Evolutionary conservation across 23 red algal species (phyloP).

Genomic region (Gracilaria caudata): DNA sequence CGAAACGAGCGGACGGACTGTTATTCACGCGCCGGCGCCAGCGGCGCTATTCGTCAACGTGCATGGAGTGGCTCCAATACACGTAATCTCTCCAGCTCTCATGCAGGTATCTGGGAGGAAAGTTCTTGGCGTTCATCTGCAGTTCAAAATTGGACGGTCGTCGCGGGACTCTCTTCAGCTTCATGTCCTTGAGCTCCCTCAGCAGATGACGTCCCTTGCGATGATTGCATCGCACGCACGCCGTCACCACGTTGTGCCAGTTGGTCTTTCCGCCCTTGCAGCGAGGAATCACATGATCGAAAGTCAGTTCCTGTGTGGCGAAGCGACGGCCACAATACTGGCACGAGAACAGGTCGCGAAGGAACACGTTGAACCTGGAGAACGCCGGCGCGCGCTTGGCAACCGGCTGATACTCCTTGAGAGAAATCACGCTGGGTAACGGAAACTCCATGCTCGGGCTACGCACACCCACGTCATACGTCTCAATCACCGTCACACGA

Average conservation of each 20-base stretch:
- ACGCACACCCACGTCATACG: constrained; percentile 80
- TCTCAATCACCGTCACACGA: constrained; percentile 83
- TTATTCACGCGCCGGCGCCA: no score
- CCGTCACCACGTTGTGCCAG: constrained; percentile 94
- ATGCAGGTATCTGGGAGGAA: constrained; percentile 86
- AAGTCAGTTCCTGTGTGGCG: constrained; percentile 74
- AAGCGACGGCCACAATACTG: constrained; percentile 90
- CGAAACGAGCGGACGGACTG: no score
- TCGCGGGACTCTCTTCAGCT: constrained; percentile 42
- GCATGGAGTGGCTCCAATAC: constrained; percentile 80
- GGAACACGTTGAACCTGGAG: constrained; percentile 92
- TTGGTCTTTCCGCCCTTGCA: constrained; percentile 82
- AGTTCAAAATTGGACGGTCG: constrained; percentile 75
- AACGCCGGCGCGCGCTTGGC: constrained; percentile 71
- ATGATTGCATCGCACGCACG: constrained; percentile 87
- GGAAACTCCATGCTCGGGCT: constrained; percentile 68
- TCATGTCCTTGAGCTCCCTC: constrained; percentile 71
- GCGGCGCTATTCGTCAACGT: constrained; percentile 41
- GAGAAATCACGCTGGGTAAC: constrained; percentile 84
- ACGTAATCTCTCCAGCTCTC: constrained; percentile 92
- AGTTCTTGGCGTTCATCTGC: constrained; percentile 70
- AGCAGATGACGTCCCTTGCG: constrained; percentile 84
- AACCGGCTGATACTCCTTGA: constrained; percentile 80
- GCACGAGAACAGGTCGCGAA: constrained; percentile 94
- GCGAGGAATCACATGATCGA: constrained; percentile 92